These are phyloP conservation scores for Solanum tarijense DNA, from an alignment of 257 asterid genomes.

Conservation along the genomic window DNA sequence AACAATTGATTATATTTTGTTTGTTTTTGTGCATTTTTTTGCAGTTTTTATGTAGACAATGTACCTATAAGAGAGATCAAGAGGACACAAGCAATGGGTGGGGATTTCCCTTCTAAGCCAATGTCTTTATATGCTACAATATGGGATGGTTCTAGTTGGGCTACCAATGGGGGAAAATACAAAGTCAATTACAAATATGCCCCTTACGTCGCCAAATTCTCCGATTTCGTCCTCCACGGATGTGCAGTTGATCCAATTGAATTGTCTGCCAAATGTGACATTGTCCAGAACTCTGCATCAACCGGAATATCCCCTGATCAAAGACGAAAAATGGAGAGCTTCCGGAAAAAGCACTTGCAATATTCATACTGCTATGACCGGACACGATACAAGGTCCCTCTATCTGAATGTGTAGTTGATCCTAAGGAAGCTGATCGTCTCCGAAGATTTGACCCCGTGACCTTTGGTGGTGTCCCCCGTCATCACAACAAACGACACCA, in stretches of 20 bases:
- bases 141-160: constrained; percentile 93
- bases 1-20: constrained; percentile 1
- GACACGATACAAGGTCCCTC: constrained; percentile 44
- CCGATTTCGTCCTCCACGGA: constrained; percentile 67
- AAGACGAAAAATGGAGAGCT: constrained; percentile 36
- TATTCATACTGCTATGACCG: constrained; percentile 73
- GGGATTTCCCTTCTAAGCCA: constrained; percentile 81
- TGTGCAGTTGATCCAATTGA: constrained; percentile 61
- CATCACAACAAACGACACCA: constrained; percentile 43
- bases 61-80: constrained; percentile 70
- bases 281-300: constrained; percentile 1
- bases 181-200: constrained; percentile 64
- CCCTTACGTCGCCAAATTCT: constrained; percentile 56
- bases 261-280: constrained; percentile 27
- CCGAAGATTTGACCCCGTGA: constrained; percentile 44
- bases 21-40: constrained; percentile 4
- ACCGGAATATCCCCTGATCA: constrained; percentile 25
- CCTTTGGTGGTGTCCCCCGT: constrained; percentile 45
- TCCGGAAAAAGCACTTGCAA: constrained; percentile 50
- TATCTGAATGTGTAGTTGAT: constrained; percentile 43
- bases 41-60: constrained; percentile 70
- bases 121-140: constrained; percentile 81
- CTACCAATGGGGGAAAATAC: constrained; percentile 73
- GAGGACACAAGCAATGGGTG: constrained; percentile 61
- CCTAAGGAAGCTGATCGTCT: constrained; percentile 51